Base-by-base conservation (phyloP, 2,329 filamentous ascomycete genomes). In the Cordyceps tenuipes region DNA sequence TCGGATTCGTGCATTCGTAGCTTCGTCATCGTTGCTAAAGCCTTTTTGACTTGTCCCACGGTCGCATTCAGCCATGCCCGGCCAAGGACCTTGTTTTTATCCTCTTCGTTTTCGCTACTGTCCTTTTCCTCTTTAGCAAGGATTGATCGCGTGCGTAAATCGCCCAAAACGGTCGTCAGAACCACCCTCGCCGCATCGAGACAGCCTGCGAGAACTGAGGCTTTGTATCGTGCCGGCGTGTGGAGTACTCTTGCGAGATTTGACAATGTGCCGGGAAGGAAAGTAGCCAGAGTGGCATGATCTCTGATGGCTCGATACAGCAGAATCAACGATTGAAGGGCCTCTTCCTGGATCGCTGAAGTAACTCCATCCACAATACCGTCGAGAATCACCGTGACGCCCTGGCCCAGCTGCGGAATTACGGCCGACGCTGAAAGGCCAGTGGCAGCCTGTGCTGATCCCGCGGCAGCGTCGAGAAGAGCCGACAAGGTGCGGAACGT, bases 181-280 rank as follows among this genome's bases (percentile, higher is more conserved):
- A 86, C 75, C 10, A 76, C 63, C 44, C 76, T 78, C 12, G 94
- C 73, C 0, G 84, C 77, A 8, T 82, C 75, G 8, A 95, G 69
- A 19, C 83, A 83, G 59, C 75, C 75, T 26, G 86, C 75, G 7
- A 97, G 75, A 0, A 95, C 81, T 46, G 80, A 71, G 1, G 71
- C 72, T 65, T 81, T 84, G 49, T 78, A 75, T 12, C 81, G 79
- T 46, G 82, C 83, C 0, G 86, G 88, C 0, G 85, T 84, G 5
- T 88, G 87, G 55, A 96, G 75, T 0, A 91, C 76, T 67, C 88
- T 92, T 2, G 88, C 86, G 26, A 99, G 76, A 1, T 86, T 84
- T 3, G 94, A 97, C 0, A 96, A 83, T 0, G 90, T 90, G 10
- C 92, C 91, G 0, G 95, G 94, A 47, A 97, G 79, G 68, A 99